Conservation (phyloP, 2,329 filamentous ascomycete species). For the Colletotrichum euphorbiae region DNA sequence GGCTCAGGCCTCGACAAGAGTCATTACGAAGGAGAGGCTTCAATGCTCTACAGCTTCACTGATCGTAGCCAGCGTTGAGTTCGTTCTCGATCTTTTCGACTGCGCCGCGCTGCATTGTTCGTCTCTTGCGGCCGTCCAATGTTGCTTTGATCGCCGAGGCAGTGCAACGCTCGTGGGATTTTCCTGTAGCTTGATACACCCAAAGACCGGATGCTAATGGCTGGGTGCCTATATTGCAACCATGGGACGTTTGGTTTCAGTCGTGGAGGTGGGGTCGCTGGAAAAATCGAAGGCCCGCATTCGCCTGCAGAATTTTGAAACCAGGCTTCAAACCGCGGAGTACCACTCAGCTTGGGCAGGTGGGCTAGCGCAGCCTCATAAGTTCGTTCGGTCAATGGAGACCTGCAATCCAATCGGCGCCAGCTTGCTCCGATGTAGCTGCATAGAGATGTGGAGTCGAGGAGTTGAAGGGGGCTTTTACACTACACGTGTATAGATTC, state of each 20-base stretch:
- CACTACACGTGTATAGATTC: too few relatives aligned
- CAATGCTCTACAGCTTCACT: constrained; percentile 18
- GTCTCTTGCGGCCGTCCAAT: constrained; percentile 18
- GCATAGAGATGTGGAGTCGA: constrained; percentile 32
- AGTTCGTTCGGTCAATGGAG: constrained; percentile 17
- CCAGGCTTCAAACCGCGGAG: constrained; percentile 16
- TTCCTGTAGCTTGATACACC: constrained; percentile 11
- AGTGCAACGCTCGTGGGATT: constrained; percentile 31
- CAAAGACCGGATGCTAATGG: constrained; percentile 31
- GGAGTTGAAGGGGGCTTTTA: constrained; percentile 24
- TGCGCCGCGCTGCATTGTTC: constrained; percentile 21
- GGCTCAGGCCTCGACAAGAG: neutral
- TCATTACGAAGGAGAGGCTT: constrained; percentile 16
- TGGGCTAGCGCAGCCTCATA: too few relatives aligned
- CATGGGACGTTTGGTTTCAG: constrained; percentile 38
- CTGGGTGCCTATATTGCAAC: constrained; percentile 27
- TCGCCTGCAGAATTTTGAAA: constrained; percentile 30
- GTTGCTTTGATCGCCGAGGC: constrained; percentile 32
- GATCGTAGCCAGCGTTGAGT: constrained; percentile 5
- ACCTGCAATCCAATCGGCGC: constrained; percentile 38
- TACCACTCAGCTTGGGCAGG: too few relatives aligned
- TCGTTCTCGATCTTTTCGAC: constrained; percentile 11
- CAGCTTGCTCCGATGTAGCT: constrained; percentile 34
- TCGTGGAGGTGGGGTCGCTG: constrained; percentile 28
- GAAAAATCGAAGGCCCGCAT: constrained; percentile 33